Conservation (phyloP, 1,139 yeast genomes). For the Yamadazyma triangularis region DNA sequence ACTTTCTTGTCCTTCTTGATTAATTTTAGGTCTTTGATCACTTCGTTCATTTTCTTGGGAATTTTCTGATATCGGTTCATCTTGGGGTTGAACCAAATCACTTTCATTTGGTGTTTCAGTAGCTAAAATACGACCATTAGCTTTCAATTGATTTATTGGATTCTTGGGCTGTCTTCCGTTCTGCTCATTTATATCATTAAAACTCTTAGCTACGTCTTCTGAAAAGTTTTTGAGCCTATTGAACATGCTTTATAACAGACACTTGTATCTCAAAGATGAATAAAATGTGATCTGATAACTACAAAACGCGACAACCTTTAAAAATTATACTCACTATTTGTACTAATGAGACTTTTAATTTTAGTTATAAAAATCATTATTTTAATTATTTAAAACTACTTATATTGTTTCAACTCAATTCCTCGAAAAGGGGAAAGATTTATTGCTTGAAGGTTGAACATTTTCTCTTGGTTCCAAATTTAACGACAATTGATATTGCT, state of each 20-base stretch:
- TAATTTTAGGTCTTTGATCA: not conserved
- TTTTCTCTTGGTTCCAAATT: slow-evolving; percentile 65
- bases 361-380: too few species aligned
- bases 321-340: too few species aligned
- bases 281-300: too few species aligned
- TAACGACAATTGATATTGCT: slow-evolving; percentile 72
- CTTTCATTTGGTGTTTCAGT: slow-evolving; percentile 42
- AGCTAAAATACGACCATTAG: slow-evolving; percentile 26
- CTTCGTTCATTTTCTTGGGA: not conserved
- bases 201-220: slow-evolving; percentile 45
- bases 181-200: slow-evolving; percentile 30
- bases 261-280: too few species aligned
- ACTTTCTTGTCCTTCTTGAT: not conserved
- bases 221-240: slow-evolving; percentile 53
- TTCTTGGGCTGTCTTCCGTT: slow-evolving; percentile 5
- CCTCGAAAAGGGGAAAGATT: slow-evolving; percentile 11
- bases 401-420: not conserved
- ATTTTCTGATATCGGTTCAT: slow-evolving; percentile 18
- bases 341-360: too few species aligned
- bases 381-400: too few species aligned
- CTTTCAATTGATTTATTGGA: slow-evolving; percentile 29
- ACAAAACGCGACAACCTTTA: too few species aligned
- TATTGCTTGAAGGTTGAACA: slow-evolving; percentile 4
- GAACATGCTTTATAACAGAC: slow-evolving; percentile 26
- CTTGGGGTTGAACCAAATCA: slow-evolving; percentile 44